Percentiles rank a stretch among this genome's conserved stretches.
These are phyloP conservation scores for Ophiocordyceps polyrhachis-furcata DNA, from an alignment of 2,329 filamentous ascomycete species.

Conservation along the genomic window DNA sequence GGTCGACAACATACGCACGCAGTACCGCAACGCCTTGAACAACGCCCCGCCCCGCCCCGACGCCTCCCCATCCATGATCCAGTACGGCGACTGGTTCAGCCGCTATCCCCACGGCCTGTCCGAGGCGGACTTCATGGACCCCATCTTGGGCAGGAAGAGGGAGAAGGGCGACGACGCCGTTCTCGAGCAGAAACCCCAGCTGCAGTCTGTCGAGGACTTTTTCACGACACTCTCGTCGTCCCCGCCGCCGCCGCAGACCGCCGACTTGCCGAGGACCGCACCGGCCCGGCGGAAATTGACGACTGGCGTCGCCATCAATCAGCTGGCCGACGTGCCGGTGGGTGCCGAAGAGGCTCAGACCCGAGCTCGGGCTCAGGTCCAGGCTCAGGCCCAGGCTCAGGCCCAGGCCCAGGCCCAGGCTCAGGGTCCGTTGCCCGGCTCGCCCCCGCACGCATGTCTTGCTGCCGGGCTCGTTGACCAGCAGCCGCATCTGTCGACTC, in stretches of 20 bases:
- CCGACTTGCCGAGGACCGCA: slow-evolving; percentile 7
- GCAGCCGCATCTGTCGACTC: slow-evolving; percentile 6
- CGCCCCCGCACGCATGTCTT: slow-evolving; percentile 1
- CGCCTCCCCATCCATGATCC: slow-evolving; percentile 49
- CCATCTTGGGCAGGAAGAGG: slow-evolving; percentile 45
- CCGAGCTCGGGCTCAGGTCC: slow-evolving; percentile 1
- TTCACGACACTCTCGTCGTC: slow-evolving; percentile 63
- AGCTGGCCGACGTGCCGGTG: slow-evolving; percentile 6
- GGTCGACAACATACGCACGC: slow-evolving; percentile 76
- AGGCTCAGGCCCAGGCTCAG: neutral
- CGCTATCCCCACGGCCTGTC: slow-evolving; percentile 85
- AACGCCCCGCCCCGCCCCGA: slow-evolving; percentile 37
- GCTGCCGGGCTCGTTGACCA: slow-evolving; percentile 1
- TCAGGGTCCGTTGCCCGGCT: slow-evolving; percentile 1
- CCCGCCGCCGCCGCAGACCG: slow-evolving; percentile 19
- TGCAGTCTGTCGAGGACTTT: slow-evolving; percentile 91
- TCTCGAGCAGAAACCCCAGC: slow-evolving; percentile 68
- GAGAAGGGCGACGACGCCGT: slow-evolving; percentile 76
- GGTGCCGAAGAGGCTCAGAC: neutral
- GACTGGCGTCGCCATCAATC: slow-evolving; percentile 13
- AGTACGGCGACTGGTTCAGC: slow-evolving; percentile 97
- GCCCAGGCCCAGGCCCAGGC: neutral
- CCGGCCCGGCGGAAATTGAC: slow-evolving; percentile 16
- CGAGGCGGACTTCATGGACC: slow-evolving; percentile 65
- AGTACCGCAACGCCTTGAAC: slow-evolving; percentile 73